phyloP scores from a whole-genome alignment of 2,329 filamentous ascomycete genomes.

The Alternaria metachromatica region DNA sequence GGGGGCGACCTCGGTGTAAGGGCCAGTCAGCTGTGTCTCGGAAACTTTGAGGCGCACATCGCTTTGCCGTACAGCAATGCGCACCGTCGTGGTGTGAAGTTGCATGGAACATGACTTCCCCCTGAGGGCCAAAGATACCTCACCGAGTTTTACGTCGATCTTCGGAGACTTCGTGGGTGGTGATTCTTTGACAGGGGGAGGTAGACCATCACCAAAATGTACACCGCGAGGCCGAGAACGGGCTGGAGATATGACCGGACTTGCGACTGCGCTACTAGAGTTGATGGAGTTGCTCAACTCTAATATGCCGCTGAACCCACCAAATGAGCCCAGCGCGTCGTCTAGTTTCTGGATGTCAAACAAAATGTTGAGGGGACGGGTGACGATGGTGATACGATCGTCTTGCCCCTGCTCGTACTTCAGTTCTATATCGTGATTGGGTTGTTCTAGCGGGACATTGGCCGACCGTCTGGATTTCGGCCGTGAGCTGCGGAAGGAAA shows the following conservation, averaged over 20 bases:
- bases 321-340: slow-evolving; percentile 86
- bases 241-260: slow-evolving; percentile 40
- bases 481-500: slow-evolving; percentile 56
- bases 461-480: slow-evolving; percentile 35
- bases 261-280: slow-evolving; percentile 66
- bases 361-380: slow-evolving; percentile 76
- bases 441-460: slow-evolving; percentile 28
- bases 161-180: slow-evolving; percentile 57
- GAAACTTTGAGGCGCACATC: slow-evolving; percentile 76
- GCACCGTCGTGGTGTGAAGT: slow-evolving; percentile 80
- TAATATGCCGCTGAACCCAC: slow-evolving; percentile 87
- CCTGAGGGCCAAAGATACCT: slow-evolving; percentile 75
- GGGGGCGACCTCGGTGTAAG: slow-evolving; percentile 62
- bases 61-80: slow-evolving; percentile 76
- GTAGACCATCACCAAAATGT: slow-evolving; percentile 61
- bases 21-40: slow-evolving; percentile 76
- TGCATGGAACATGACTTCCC: slow-evolving; percentile 78
- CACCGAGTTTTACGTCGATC: slow-evolving; percentile 77
- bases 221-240: slow-evolving; percentile 56
- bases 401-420: slow-evolving; percentile 41
- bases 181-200: slow-evolving; percentile 26
- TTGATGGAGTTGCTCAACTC: slow-evolving; percentile 86
- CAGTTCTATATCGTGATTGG: slow-evolving; percentile 41
- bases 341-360: slow-evolving; percentile 83
- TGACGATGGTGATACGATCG: slow-evolving; percentile 67